phyloP scores from a whole-genome alignment of 306 rosid species.

The apple (Malus domestica) region DNA sequence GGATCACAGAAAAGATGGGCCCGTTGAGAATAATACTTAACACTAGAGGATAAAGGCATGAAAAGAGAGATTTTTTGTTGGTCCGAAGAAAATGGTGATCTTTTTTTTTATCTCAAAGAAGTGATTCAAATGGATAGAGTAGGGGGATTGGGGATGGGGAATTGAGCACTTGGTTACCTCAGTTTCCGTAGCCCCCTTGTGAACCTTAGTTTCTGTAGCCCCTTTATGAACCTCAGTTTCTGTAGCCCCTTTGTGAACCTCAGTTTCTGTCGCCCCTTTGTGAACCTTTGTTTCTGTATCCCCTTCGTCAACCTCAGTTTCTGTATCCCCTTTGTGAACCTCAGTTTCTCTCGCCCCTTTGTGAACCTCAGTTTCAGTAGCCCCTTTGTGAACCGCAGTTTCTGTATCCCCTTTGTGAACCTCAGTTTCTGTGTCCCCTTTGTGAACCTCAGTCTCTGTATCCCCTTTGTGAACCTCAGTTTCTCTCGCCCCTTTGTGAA shows the following conservation, averaged over 20 bases:
- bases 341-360: too few relatives aligned
- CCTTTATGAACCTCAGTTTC: not conserved
- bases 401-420: not conserved
- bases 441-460: not conserved
- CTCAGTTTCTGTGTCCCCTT: not conserved
- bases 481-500: too few relatives aligned
- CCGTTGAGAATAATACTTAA: not conserved
- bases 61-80: too few relatives aligned
- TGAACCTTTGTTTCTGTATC: not conserved
- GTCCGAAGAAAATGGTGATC: too few relatives aligned
- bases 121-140: too few relatives aligned
- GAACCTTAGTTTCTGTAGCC: not conserved
- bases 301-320: not conserved
- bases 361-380: not conserved
- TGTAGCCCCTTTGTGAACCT: not conserved
- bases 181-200: not conserved
- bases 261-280: not conserved
- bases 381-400: not conserved
- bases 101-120: too few relatives aligned
- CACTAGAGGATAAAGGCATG: not conserved
- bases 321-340: not conserved
- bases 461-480: not conserved
- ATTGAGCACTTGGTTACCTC: not conserved
- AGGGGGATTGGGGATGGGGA: not conserved
- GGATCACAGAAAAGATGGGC: not conserved